Evolutionary conservation across 2,329 filamentous ascomycete genomes (phyloP), one percentile per base, ranked within the genome.

Genomic region (Mycogone perniciosa): DNA sequence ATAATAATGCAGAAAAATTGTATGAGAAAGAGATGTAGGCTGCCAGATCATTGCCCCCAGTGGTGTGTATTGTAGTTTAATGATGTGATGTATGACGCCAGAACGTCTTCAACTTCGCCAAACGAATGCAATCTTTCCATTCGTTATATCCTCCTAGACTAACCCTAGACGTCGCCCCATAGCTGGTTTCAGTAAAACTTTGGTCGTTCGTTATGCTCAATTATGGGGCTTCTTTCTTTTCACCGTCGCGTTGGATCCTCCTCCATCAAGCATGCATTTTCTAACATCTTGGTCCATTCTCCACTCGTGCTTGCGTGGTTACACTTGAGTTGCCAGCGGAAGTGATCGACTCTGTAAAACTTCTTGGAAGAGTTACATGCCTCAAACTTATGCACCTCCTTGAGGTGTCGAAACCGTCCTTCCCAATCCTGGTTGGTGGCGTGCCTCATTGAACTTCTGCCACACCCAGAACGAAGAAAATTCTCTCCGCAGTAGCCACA

Each of bases 321-420:
- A 68, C 99, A 93, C 75, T 97, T 99, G 52, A 99, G 76, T 70
- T 99, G 93, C 69, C 99, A 93, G 54, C 93, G 84, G 76, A 99
- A 99, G 67, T 99, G 93, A 68, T 99, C 93, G 33, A 93, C 93
- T 35, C 93, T 82, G 73, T 88, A 99, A 68, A 99, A 99, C 68
- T 97, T 97, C 76, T 99, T 99, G 59, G 88, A 87, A 62, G 93
- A 90, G 68, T 99, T 99, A 79, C 93, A 99, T 71, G 97, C 93
- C 56, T 90, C 84, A 66, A 96, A 99, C 66, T 99, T 99, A 75
- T 99, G 93, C 56, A 90, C 81, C 60, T 88, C 85, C 63, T 90
- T 91, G 48, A 99, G 74, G 72, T 99, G 93, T 51, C 88, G 85
- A 48, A 91, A 83, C 52, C 93, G 84, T 54, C 82, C 77, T 47